Evolutionary conservation across 371 early-diverging fungal genomes (phyloP).

Genomic region (Apophysomyces ossiformis): DNA sequence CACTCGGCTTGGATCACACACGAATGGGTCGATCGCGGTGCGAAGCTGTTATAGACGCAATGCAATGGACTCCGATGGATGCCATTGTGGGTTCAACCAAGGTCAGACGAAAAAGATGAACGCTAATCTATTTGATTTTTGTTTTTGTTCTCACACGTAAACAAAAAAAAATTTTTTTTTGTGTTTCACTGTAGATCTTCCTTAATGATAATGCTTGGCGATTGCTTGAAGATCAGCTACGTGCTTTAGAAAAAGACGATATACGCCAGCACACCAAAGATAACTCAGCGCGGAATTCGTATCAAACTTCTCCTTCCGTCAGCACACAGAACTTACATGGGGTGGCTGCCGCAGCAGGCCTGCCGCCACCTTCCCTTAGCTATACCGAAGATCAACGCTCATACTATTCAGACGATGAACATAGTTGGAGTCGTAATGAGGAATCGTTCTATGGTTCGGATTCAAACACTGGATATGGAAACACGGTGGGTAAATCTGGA

Average conservation of each 20-base stretch:
- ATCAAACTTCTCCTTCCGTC: constrained; percentile 12
- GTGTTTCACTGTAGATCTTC: constrained; percentile 56
- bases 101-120: constrained; percentile 26
- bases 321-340: constrained; percentile 30
- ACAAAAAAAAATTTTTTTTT: neutral
- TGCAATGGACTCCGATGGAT: constrained; percentile 71
- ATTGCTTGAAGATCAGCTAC: constrained; percentile 67
- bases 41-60: constrained; percentile 59
- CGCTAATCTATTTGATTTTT: neutral
- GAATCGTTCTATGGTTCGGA: constrained; percentile 33
- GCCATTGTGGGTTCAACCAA: constrained; percentile 71
- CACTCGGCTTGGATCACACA: constrained; percentile 48
- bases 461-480: constrained; percentile 20
- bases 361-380: constrained; percentile 37
- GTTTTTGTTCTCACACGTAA: constrained; percentile 1
- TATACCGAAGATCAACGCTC: constrained; percentile 67
- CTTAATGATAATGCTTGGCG: constrained; percentile 77
- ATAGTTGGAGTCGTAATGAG: constrained; percentile 26
- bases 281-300: neutral
- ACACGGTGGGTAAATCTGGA: constrained; percentile 11
- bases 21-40: constrained; percentile 54
- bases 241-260: constrained; percentile 51
- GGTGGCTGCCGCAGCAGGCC: constrained; percentile 36
- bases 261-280: constrained; percentile 33
- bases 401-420: constrained; percentile 72